Conservation (phyloP, 2,329 filamentous ascomycete genomes). For the Elsinoe australis region DNA sequence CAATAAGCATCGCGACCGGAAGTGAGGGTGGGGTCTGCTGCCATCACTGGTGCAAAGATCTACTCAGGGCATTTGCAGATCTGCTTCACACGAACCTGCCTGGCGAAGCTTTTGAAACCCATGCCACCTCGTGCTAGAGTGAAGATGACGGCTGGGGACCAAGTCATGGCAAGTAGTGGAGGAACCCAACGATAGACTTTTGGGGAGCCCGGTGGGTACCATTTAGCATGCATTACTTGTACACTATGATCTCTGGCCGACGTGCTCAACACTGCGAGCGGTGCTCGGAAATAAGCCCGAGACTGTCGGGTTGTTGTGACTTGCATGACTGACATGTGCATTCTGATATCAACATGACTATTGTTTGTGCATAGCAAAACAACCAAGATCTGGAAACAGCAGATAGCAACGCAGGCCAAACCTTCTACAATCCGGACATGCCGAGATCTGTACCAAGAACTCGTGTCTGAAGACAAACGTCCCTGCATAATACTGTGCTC, state of each 20-base stretch:
- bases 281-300: too few relatives aligned
- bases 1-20: neutral
- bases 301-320: too few relatives aligned
- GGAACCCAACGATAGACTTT: too few relatives aligned
- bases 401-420: neutral
- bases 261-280: too few relatives aligned
- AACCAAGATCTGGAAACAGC: constrained; percentile 1
- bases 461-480: too few relatives aligned
- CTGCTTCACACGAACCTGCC: constrained; percentile 7
- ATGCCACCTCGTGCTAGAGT: constrained; percentile 14
- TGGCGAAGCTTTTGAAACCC: constrained; percentile 4
- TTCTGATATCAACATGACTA: too few relatives aligned
- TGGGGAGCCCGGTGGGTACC: too few relatives aligned
- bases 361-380: neutral
- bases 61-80: constrained; percentile 8
- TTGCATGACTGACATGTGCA: too few relatives aligned
- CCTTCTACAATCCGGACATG: neutral
- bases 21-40: neutral
- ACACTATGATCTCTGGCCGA: too few relatives aligned
- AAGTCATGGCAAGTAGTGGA: too few relatives aligned
- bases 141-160: constrained; percentile 7
- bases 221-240: too few relatives aligned
- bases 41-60: constrained; percentile 9
- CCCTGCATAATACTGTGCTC: constrained; percentile 6
- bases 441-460: constrained; percentile 6